phyloP scores from a whole-genome alignment of 2,329 filamentous ascomycete species.

The Atkinsonella hypoxylon region DNA sequence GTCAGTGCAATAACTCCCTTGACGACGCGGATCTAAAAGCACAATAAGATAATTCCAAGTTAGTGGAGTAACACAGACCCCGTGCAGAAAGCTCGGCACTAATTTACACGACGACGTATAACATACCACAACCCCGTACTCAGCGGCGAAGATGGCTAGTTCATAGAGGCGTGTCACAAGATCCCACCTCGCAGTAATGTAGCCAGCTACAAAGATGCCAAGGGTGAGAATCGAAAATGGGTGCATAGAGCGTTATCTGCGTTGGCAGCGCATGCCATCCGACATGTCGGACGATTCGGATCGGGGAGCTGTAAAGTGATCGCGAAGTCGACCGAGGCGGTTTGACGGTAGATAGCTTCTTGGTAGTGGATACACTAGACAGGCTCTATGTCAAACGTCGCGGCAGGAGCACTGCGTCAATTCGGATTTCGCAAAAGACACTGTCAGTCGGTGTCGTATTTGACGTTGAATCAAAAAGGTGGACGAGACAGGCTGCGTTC shows the following conservation, averaged over 20 bases:
- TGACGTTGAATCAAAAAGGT: neutral
- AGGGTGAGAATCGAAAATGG: slow-evolving; percentile 91
- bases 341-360: neutral
- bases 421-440: neutral
- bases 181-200: slow-evolving; percentile 98
- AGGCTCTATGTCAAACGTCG: neutral
- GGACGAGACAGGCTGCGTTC: neutral
- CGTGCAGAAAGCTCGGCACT: neutral
- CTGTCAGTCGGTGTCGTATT: neutral
- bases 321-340: neutral
- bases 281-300: slow-evolving; percentile 1
- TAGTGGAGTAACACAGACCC: neutral
- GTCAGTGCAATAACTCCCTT: slow-evolving; percentile 79
- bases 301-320: slow-evolving; percentile 1
- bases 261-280: slow-evolving; percentile 31
- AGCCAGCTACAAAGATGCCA: slow-evolving; percentile 98
- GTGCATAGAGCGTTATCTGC: slow-evolving; percentile 64
- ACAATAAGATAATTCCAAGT: neutral
- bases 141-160: slow-evolving; percentile 92
- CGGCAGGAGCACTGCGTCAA: neutral
- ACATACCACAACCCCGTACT: slow-evolving; percentile 86
- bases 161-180: slow-evolving; percentile 95
- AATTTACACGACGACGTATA: neutral
- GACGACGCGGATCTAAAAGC: slow-evolving; percentile 59
- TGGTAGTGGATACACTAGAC: neutral